Evolutionary conservation across 495 filamentous ascomycete species (phyloP), one percentile per base, ranked within the genome.

Genomic region (Amorphotheca resinae): DNA sequence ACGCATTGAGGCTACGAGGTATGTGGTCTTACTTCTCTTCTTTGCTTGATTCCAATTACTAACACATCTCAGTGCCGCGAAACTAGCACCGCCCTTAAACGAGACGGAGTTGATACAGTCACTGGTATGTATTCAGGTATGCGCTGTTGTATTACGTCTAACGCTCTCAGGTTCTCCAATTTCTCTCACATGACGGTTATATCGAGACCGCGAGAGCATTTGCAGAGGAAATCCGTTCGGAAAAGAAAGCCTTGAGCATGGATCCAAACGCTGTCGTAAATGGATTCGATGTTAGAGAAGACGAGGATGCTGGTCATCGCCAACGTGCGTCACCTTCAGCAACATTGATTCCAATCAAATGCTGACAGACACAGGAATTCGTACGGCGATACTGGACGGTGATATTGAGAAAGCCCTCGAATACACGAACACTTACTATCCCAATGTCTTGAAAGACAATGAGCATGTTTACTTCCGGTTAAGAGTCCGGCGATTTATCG

Each of bases 161-260:
- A 48, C 17, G 31, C 31, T 4, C 9, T n/a, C 21, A 55, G 53
- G 80, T 93, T 14, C 72, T 86, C 9, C 88, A 95, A 60, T 94
- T 88, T 52, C 68, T 99, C 5, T 83, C 85, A 28, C 91, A 95
- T 54, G 93, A 96, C 57, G 93, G 91, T 42, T 96, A 95, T 50
- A 79, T 95, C n/a, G 89, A 95, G 45, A 93, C 91, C 5, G 87
- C 88, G 12, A 74, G 77, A 47, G 86, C 83, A 0, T 96, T 99
- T 62, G 77, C 82, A 5, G 72, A 81, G 55, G 93, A 96, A 56
- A 77, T 93, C 4, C 76, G 76, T 26, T 65, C 67, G 14, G 87
- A 93, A 58, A 75, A 78, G 45, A 62, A 63, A 45, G 73, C 79
- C 6, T 60, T 93, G 22, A 69, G 71, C 40, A 65, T 72, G 38